These are phyloP conservation scores for Chalciporus sp. DNA, from an alignment of 1,284 basidiomycete species.

Conservation along the genomic window DNA sequence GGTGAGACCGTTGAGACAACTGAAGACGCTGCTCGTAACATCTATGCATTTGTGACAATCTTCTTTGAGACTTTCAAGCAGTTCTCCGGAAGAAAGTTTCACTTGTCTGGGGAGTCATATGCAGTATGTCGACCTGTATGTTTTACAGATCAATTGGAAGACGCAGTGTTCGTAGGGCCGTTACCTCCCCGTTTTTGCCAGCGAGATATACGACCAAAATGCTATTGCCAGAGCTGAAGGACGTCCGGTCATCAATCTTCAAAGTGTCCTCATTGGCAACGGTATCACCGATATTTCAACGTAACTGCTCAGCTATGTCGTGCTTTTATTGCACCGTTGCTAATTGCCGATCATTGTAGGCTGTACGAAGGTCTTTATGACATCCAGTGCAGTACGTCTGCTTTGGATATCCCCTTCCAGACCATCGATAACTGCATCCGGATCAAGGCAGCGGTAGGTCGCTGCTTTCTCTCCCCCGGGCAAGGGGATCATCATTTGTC, in stretches of 20 bases:
- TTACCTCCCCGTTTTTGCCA: conserved; percentile 81
- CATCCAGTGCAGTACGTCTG: conserved; percentile 61
- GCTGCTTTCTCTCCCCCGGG: neutral
- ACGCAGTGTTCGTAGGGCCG: conserved; percentile 51
- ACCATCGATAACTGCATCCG: conserved; percentile 57
- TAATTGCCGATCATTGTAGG: conserved; percentile 32
- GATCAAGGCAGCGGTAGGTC: conserved; percentile 59
- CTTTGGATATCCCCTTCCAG: conserved; percentile 59
- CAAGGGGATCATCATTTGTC: neutral
- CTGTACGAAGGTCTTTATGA: conserved; percentile 64
- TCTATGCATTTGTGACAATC: conserved; percentile 71
- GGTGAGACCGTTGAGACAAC: conserved; percentile 61
- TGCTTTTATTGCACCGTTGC: neutral
- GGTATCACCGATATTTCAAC: conserved; percentile 65
- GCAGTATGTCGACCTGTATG: conserved; percentile 42
- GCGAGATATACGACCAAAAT: conserved; percentile 79
- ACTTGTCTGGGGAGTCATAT: conserved; percentile 74
- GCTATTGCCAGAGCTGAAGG: conserved; percentile 53
- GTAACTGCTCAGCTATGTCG: conserved; percentile 34
- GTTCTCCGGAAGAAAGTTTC: conserved; percentile 63
- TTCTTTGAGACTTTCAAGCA: conserved; percentile 78
- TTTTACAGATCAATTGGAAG: neutral
- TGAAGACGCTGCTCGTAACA: conserved; percentile 72
- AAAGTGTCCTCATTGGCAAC: conserved; percentile 64
- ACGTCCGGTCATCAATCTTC: conserved; percentile 67